These are phyloP conservation scores for Trametes coccinea DNA, from an alignment of 768 basidiomycete genomes.

Conservation along the genomic window DNA sequence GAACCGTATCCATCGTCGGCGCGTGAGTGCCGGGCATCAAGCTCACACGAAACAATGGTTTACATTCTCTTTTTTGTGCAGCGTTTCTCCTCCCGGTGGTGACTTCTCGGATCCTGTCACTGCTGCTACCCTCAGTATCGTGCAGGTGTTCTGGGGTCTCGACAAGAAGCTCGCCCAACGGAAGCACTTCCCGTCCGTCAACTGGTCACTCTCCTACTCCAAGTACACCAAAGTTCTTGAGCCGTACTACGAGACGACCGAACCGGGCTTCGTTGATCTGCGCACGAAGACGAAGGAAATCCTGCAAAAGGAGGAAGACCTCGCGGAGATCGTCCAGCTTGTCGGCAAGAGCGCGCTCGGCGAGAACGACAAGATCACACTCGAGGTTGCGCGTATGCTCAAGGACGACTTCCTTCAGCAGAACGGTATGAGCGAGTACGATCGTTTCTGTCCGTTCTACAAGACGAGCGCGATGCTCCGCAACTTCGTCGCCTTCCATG, in stretches of 20 bases:
- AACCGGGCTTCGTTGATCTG: slow-evolving; percentile 94
- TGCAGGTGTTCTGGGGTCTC: slow-evolving; percentile 99
- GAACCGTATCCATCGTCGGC: slow-evolving; percentile 98
- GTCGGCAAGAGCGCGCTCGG: slow-evolving; percentile 98
- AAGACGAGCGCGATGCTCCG: slow-evolving; percentile 96
- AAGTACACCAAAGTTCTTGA: slow-evolving; percentile 96
- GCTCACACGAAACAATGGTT: slow-evolving; percentile 1
- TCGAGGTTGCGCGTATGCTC: slow-evolving; percentile 95
- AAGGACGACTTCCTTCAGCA: slow-evolving; percentile 98
- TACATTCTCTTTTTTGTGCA: slow-evolving; percentile 33
- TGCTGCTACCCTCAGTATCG: slow-evolving; percentile 95
- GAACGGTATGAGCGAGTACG: slow-evolving; percentile 98
- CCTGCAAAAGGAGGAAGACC: slow-evolving; percentile 96
- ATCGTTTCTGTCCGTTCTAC: slow-evolving; percentile 98
- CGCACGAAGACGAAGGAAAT: slow-evolving; percentile 95
- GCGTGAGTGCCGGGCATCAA: slow-evolving; percentile 63
- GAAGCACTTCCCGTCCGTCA: slow-evolving; percentile 99
- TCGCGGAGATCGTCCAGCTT: slow-evolving; percentile 99
- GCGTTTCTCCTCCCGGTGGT: slow-evolving; percentile 97
- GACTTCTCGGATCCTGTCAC: slow-evolving; percentile 99
- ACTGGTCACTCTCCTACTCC: slow-evolving; percentile 99
- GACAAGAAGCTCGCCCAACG: slow-evolving; percentile 99
- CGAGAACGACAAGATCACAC: slow-evolving; percentile 96
- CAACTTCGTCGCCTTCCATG: slow-evolving; percentile 94
- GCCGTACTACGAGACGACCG: slow-evolving; percentile 85